Evolutionary conservation across 2,329 filamentous ascomycete genomes (phyloP), one percentile per base, ranked within the genome.

Genomic region (Madurella mycetomatis): DNA sequence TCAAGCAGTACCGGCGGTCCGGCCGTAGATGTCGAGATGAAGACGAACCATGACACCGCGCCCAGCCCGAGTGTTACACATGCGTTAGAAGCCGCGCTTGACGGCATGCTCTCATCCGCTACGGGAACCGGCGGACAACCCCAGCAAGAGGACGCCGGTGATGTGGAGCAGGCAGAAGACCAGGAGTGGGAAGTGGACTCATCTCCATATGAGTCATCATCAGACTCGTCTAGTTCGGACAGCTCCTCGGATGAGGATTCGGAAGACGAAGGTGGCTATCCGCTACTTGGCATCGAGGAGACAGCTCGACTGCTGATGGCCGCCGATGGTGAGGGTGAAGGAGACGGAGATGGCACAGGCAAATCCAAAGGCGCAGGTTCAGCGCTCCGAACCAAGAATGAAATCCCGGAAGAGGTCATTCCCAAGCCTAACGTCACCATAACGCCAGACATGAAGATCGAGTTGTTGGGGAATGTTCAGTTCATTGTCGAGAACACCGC

Each of bases 121-220:
- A n/a, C 49, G 16, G 48, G 42, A 12, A 47, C 49, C 32, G 25
- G 54, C 2, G 47, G 53, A 39, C 46, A 43, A 31, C 43, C 43
- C 2, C 47, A 40, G 37, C 42, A 18, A 44, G 47, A 51, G 37
- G 13, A 54, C 46, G 49, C 39, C 42, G 50, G 30, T 39, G 37
- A 44, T 51, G 43, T 51, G 56, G 52, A 57, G 12, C 52, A 61
- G 17, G 48, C 55, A 11, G 60, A 57, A 15, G 76, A 87, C 43
- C 85, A 87, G 2, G 92, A 96, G 69, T 97, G 90, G 89, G 90
- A 95, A 66, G 74, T 79, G 8, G 88, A 92, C 64, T 91, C 87
- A 1, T 89, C 86, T 0, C 87, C 87, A 0, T 87, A 87, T 65
- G 83, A 85, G 64, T 88, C 86, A 5, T 88, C 82, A 0, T 79